Conservation (phyloP, 2,329 filamentous ascomycete genomes). For the Monosporascus sp. region DNA sequence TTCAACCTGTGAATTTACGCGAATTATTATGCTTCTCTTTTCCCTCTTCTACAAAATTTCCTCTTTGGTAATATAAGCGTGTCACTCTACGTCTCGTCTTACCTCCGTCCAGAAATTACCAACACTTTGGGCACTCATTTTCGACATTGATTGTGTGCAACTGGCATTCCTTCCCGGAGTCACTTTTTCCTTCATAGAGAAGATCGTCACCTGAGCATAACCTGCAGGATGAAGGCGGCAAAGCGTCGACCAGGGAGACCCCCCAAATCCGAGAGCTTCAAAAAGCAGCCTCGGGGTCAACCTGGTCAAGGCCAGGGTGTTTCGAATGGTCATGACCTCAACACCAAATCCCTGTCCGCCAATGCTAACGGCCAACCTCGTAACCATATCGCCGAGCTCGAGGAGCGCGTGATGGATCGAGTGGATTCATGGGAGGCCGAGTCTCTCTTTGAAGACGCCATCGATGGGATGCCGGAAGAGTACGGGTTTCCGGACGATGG, state of each 20-base stretch:
- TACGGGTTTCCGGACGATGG: slow-evolving; percentile 36
- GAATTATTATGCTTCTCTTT: no score
- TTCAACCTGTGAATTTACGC: no score
- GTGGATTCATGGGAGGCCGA: slow-evolving; percentile 57
- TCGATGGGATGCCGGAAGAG: slow-evolving; percentile 53
- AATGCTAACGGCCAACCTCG: not conserved
- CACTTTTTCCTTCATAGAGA: not conserved
- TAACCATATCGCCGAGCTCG: slow-evolving; percentile 33
- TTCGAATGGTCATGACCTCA: slow-evolving; percentile 6
- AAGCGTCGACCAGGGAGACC: not conserved
- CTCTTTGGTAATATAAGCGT: no score
- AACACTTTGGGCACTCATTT: no score
- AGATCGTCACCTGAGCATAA: not conserved
- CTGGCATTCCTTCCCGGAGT: no score
- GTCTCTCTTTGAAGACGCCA: slow-evolving; percentile 57
- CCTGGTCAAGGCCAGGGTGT: slow-evolving; percentile 7
- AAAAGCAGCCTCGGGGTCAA: not conserved
- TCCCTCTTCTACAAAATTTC: no score
- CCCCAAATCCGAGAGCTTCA: not conserved
- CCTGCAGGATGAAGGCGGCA: not conserved
- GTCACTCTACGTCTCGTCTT: no score
- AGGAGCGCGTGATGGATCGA: slow-evolving; percentile 46
- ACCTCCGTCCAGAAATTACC: no score
- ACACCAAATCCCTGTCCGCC: not conserved
- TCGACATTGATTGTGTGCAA: no score